Evolutionary conservation across 495 filamentous ascomycete genomes (phyloP).

Genomic region (Evernia prunastri): DNA sequence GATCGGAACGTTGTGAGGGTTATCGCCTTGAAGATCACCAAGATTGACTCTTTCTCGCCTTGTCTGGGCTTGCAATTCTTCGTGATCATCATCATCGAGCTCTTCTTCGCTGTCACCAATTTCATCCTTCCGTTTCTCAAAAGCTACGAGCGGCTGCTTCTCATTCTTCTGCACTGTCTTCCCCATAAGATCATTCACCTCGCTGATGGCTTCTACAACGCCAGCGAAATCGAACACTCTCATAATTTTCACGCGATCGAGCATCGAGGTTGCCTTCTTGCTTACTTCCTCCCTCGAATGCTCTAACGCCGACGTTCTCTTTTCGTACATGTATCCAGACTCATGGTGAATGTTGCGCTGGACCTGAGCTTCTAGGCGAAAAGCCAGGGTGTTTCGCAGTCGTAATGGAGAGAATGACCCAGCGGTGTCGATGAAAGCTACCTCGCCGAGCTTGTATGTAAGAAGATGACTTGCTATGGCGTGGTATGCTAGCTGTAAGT

Average conservation of each 20-base stretch:
- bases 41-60: neutral
- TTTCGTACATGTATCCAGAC: constrained; percentile 24
- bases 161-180: neutral
- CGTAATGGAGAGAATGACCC: constrained; percentile 25
- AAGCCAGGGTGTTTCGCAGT: constrained; percentile 21
- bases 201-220: constrained; percentile 23
- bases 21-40: neutral
- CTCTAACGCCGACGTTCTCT: neutral
- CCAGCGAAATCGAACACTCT: constrained; percentile 28
- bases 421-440: constrained; percentile 25
- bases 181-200: constrained; percentile 18
- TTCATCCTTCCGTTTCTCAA: neutral
- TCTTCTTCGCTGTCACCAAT: constrained; percentile 15
- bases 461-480: constrained; percentile 25
- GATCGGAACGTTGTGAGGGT: constrained; percentile 6
- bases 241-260: constrained; percentile 26
- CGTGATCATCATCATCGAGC: constrained; percentile 12
- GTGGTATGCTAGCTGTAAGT: constrained; percentile 24
- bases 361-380: constrained; percentile 16
- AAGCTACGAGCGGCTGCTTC: neutral
- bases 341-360: constrained; percentile 16
- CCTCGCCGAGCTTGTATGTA: constrained; percentile 15
- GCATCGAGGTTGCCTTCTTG: constrained; percentile 18
- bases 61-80: constrained; percentile 3
- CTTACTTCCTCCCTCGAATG: constrained; percentile 1